Conservation (phyloP, 1,139 yeast genomes). For the Hansenula sp. region DNA sequence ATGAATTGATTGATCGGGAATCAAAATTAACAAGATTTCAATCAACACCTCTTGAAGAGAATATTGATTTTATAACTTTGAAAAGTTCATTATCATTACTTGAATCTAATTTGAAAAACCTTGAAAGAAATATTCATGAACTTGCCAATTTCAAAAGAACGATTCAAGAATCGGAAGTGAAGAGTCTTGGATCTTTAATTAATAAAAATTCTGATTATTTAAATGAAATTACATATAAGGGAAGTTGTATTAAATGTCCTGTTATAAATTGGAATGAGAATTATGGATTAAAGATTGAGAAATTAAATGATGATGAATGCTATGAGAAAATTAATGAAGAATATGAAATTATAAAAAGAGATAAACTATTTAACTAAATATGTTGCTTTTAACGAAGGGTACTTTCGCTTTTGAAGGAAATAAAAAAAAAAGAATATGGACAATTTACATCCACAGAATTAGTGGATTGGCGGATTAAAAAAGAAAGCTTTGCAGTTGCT, state of each 20-base stretch:
- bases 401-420: too few species aligned
- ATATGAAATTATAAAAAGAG: constrained; percentile 22
- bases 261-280: constrained; percentile 18
- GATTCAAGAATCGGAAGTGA: constrained; percentile 13
- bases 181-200: constrained; percentile 10
- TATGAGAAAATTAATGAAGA: constrained; percentile 16
- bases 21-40: constrained; percentile 13
- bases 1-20: neutral
- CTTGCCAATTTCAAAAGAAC: constrained; percentile 15
- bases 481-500: too few species aligned
- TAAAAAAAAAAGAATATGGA: neutral
- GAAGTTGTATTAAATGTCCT: constrained; percentile 19
- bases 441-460: neutral
- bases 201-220: constrained; percentile 14
- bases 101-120: constrained; percentile 9
- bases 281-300: constrained; percentile 15
- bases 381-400: too few species aligned
- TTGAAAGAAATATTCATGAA: constrained; percentile 18
- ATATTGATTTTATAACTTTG: constrained; percentile 18
- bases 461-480: too few species aligned
- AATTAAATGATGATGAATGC: constrained; percentile 5
- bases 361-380: constrained; percentile 12
- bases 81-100: constrained; percentile 19
- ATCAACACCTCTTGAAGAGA: constrained; percentile 29
- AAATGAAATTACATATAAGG: constrained; percentile 22